Conservation (phyloP, 768 basidiomycete genomes). For the Suillus paluster region DNA sequence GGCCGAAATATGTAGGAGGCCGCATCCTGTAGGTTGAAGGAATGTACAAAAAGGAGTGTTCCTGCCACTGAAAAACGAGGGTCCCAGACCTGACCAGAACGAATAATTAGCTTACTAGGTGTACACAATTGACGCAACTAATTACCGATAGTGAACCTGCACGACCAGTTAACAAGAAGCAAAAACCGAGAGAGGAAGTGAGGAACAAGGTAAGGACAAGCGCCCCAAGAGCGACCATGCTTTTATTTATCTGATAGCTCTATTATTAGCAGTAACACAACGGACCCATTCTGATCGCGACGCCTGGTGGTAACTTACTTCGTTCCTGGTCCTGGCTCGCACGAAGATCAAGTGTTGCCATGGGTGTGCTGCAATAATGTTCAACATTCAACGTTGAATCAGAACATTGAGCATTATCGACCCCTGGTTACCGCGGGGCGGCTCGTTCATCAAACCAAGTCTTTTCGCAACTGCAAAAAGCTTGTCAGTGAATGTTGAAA, state of each 20-base stretch:
- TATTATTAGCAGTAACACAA: neutral
- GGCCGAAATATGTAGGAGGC: constrained; percentile 7
- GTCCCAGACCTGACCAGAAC: constrained; percentile 26
- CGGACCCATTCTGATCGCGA: neutral
- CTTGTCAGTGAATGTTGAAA: too few relatives aligned
- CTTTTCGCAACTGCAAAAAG: too few relatives aligned
- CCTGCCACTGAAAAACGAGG: constrained; percentile 23
- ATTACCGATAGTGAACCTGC: neutral
- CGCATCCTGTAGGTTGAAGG: constrained; percentile 16
- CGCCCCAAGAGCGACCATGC: neutral
- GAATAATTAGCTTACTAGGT: neutral
- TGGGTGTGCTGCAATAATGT: neutral
- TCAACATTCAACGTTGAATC: neutral
- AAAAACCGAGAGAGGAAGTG: neutral
- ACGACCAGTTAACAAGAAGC: neutral
- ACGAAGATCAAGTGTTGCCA: neutral
- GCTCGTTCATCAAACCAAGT: too few relatives aligned
- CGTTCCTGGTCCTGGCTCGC: neutral
- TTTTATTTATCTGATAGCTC: constrained; percentile 5
- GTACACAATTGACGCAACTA: neutral
- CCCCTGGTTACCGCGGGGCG: neutral
- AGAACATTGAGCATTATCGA: neutral
- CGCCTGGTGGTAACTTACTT: neutral
- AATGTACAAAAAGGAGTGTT: constrained; percentile 18
- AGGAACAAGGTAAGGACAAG: neutral